phyloP scores from a whole-genome alignment of 2,329 filamentous ascomycete genomes.

The Nothophaeocryptopus gaeumannii region DNA sequence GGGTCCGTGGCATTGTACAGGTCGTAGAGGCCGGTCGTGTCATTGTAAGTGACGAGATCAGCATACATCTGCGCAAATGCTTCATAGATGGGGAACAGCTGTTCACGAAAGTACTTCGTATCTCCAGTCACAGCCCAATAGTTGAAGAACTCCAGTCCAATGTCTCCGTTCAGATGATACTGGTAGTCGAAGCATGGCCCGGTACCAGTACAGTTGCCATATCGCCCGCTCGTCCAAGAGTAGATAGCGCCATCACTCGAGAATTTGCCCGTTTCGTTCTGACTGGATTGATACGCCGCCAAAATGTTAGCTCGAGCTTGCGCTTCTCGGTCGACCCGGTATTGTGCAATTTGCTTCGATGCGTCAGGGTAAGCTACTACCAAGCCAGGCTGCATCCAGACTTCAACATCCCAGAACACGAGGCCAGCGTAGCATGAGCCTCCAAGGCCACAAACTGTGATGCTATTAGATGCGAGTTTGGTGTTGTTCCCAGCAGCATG shows the following conservation, averaged over 20 bases:
- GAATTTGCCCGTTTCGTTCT: slow-evolving; percentile 58
- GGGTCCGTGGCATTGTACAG: slow-evolving; percentile 69
- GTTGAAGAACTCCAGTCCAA: slow-evolving; percentile 61
- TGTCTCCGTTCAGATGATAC: slow-evolving; percentile 70
- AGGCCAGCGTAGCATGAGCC: slow-evolving; percentile 66
- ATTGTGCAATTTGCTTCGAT: slow-evolving; percentile 62
- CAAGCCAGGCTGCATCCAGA: slow-evolving; percentile 67
- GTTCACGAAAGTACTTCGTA: slow-evolving; percentile 52
- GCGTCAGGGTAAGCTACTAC: slow-evolving; percentile 62
- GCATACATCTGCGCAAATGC: slow-evolving; percentile 61
- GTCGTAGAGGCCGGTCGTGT: slow-evolving; percentile 50
- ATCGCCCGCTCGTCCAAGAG: slow-evolving; percentile 66
- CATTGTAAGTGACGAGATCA: slow-evolving; percentile 60
- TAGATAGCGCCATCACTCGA: slow-evolving; percentile 59
- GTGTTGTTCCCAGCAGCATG: slow-evolving; percentile 48
- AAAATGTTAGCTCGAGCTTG: slow-evolving; percentile 62
- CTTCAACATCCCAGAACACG: slow-evolving; percentile 65
- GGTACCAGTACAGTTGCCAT: slow-evolving; percentile 65
- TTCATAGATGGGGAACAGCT: slow-evolving; percentile 62
- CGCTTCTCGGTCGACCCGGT: slow-evolving; percentile 56
- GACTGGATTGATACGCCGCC: slow-evolving; percentile 55
- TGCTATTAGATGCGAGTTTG: slow-evolving; percentile 59
- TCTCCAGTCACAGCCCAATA: slow-evolving; percentile 62
- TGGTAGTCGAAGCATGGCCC: slow-evolving; percentile 67
- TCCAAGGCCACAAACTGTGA: slow-evolving; percentile 65